Conservation (phyloP, 148 eudicot genomes). For the Rhododendron williamsianum region DNA sequence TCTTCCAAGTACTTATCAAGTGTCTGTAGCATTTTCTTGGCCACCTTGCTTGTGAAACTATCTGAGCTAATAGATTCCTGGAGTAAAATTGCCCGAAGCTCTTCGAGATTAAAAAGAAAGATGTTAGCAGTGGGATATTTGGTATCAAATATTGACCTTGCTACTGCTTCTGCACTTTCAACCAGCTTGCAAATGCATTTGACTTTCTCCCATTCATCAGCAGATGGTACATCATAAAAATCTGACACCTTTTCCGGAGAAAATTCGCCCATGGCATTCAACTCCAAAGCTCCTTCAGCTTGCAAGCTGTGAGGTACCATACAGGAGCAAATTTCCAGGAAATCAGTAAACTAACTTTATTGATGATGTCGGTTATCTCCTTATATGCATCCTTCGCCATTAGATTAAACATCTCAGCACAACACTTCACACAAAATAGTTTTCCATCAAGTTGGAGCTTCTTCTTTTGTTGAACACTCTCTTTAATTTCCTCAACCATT, state of each 20-base stretch:
- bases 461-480: background rate
- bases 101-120: background rate
- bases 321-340: background rate
- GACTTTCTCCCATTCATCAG: slow-evolving; percentile 4
- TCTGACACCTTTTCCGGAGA: background rate
- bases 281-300: slow-evolving; percentile 1
- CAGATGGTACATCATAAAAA: background rate
- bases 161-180: background rate
- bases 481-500: background rate
- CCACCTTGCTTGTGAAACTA: background rate
- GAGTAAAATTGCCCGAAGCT: background rate
- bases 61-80: background rate
- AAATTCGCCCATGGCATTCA: slow-evolving; percentile 4
- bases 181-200: background rate
- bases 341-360: slow-evolving; percentile 1
- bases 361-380: slow-evolving; percentile 7
- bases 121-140: background rate
- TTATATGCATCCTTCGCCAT: slow-evolving; percentile 15
- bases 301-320: background rate
- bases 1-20: background rate
- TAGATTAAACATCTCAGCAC: slow-evolving; percentile 11
- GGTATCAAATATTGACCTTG: background rate
- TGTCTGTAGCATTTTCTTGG: background rate
- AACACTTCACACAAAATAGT: slow-evolving; percentile 21
- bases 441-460: slow-evolving; percentile 16